Evolutionary conservation across 2,329 filamentous ascomycete species (phyloP).

Genomic region (Venturia asperata): DNA sequence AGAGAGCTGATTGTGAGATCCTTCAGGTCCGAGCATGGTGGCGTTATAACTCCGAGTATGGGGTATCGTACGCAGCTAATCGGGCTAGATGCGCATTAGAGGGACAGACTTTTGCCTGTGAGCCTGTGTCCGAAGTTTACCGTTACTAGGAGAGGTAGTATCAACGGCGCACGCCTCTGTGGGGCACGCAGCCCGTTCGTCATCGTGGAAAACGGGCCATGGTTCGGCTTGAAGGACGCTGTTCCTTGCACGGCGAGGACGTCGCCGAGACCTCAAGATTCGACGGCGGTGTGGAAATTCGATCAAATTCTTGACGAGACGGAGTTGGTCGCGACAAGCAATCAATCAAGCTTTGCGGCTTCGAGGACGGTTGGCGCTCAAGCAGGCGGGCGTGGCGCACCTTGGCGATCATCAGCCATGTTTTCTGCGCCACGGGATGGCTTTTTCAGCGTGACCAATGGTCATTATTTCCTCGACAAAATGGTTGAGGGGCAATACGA

Average conservation of each 20-base stretch:
- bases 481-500: neutral
- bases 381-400: neutral
- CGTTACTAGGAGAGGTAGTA: too few species aligned
- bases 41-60: neutral
- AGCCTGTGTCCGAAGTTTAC: neutral
- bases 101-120: neutral
- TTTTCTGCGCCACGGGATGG: neutral
- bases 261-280: neutral
- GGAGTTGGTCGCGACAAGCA: neutral
- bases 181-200: neutral
- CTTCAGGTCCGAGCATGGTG: neutral
- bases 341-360: conserved; percentile 7
- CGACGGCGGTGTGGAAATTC: neutral
- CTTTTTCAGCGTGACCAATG: neutral
- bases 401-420: neutral
- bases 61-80: neutral
- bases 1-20: neutral
- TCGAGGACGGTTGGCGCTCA: neutral
- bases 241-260: neutral
- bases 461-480: neutral
- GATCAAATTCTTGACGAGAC: neutral
- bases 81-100: conserved; percentile 1
- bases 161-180: neutral
- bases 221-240: neutral
- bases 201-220: conserved; percentile 4